Evolutionary conservation across 345 rosid genomes (phyloP).

Genomic region (Arabis alpina): DNA sequence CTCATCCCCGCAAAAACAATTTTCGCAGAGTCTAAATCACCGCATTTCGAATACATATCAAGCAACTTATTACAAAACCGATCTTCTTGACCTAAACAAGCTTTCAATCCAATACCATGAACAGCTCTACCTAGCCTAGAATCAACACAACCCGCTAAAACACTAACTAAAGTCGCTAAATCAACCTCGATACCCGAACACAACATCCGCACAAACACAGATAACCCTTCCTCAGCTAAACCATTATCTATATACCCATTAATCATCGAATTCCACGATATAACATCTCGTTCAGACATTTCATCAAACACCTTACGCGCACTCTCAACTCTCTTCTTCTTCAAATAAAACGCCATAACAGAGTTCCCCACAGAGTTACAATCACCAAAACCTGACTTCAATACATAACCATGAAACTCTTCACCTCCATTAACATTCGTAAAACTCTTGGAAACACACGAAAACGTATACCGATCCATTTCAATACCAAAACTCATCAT

Average conservation of each 20-base stretch:
- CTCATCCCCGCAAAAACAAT: constrained; percentile 57
- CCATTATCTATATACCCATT: constrained; percentile 56
- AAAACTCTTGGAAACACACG: constrained; percentile 64
- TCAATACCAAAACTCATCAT: constrained; percentile 57
- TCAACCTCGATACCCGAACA: constrained; percentile 46
- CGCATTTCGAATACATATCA: constrained; percentile 73
- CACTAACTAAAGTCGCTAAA: constrained; percentile 55
- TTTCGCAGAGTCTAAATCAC: constrained; percentile 52
- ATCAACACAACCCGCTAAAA: constrained; percentile 63
- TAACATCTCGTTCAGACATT: constrained; percentile 63
- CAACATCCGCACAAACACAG: constrained; percentile 52
- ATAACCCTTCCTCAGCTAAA: constrained; percentile 49
- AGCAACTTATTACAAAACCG: constrained; percentile 58
- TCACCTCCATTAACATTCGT: constrained; percentile 56
- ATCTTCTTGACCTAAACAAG: constrained; percentile 41
- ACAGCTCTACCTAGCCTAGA: constrained; percentile 50
- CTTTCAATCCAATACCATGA: constrained; percentile 59
- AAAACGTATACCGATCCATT: constrained; percentile 56
- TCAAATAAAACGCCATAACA: constrained; percentile 55
- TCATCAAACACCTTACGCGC: constrained; percentile 69
- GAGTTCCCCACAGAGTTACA: constrained; percentile 55
- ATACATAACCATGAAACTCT: constrained; percentile 59
- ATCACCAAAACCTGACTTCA: constrained; percentile 56
- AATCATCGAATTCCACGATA: constrained; percentile 75
- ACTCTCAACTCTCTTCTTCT: constrained; percentile 45